These are phyloP conservation scores for Acanthamoeba comandoni DNA, from an alignment of 208 protist genomes.

Conservation along the genomic window DNA sequence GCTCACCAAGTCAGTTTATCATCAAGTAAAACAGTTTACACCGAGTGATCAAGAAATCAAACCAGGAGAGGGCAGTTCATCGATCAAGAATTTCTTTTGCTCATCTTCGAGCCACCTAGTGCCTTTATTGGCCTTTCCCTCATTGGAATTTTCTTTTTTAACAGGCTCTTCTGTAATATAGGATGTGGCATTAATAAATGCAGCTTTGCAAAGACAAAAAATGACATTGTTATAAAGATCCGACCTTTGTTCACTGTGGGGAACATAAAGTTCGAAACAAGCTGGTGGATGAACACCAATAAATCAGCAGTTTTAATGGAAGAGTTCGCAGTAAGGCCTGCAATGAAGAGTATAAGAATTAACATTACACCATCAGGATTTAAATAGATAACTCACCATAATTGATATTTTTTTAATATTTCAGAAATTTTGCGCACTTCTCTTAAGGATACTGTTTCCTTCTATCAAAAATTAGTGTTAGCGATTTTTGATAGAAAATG, in stretches of 20 bases:
- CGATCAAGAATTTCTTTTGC: constrained; percentile 43
- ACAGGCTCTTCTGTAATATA: background rate
- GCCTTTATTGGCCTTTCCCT: constrained; percentile 1
- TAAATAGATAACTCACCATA: too few species aligned
- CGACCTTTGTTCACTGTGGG: background rate
- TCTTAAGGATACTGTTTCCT: constrained; percentile 6
- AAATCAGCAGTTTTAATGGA: constrained; percentile 2
- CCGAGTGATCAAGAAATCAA: too few species aligned
- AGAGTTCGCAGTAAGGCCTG: constrained; percentile 7
- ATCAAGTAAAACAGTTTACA: too few species aligned
- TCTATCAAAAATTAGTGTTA: too few species aligned
- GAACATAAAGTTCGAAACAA: constrained; percentile 5
- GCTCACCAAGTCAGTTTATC: too few species aligned
- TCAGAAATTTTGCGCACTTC: constrained; percentile 59
- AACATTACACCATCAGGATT: too few species aligned
- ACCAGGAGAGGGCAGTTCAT: constrained; percentile 19
- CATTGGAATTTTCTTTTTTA: background rate
- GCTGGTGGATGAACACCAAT: constrained; percentile 41
- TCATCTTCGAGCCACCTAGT: constrained; percentile 33
- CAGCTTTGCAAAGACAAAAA: background rate
- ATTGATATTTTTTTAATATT: background rate
- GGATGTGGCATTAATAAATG: background rate
- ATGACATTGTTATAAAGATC: background rate
- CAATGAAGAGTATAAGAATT: background rate
- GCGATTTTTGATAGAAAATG: too few species aligned